phyloP scores from a whole-genome alignment of 2,329 filamentous ascomycete genomes.

The Tolypocladium tropicale region DNA sequence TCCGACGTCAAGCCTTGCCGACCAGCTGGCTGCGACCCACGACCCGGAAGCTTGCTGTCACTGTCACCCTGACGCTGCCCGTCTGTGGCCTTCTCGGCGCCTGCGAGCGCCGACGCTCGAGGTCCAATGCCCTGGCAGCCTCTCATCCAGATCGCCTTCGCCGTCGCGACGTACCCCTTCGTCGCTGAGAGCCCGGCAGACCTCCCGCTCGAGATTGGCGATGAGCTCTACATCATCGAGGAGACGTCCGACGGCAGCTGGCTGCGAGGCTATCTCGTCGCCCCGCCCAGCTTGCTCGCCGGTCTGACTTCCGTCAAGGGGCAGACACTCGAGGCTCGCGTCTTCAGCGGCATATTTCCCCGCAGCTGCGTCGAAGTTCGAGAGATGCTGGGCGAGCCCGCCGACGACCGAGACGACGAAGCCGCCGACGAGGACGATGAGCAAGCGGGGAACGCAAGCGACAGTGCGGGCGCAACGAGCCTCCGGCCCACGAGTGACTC shows the following conservation, averaged over 20 bases:
- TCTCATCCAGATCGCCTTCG: slow-evolving; percentile 93
- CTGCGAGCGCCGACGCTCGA: slow-evolving; percentile 7
- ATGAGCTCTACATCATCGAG: slow-evolving; percentile 98
- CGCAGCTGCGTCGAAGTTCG: slow-evolving; percentile 89
- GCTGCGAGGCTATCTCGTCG: slow-evolving; percentile 92
- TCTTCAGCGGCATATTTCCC: slow-evolving; percentile 98
- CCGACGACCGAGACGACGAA: slow-evolving; percentile 40
- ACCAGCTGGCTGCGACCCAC: slow-evolving; percentile 3
- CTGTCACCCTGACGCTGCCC: background rate
- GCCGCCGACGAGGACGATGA: slow-evolving; percentile 33
- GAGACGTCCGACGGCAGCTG: slow-evolving; percentile 86
- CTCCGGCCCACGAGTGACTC: slow-evolving; percentile 33
- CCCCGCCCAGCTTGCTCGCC: slow-evolving; percentile 83
- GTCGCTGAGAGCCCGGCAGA: slow-evolving; percentile 77
- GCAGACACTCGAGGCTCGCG: slow-evolving; percentile 86
- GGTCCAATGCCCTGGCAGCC: slow-evolving; percentile 87
- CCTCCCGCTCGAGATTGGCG: slow-evolving; percentile 91
- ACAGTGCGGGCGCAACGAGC: slow-evolving; percentile 16
- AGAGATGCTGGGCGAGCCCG: slow-evolving; percentile 77
- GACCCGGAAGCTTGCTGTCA: background rate
- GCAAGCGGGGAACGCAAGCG: slow-evolving; percentile 14
- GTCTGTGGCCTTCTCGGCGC: background rate
- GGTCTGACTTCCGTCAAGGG: slow-evolving; percentile 85
- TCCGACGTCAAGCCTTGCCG: slow-evolving; percentile 5
- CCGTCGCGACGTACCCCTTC: slow-evolving; percentile 92